These are phyloP conservation scores for Trichoderma semiorbis DNA, from an alignment of 2,329 filamentous ascomycete species.

Conservation along the genomic window DNA sequence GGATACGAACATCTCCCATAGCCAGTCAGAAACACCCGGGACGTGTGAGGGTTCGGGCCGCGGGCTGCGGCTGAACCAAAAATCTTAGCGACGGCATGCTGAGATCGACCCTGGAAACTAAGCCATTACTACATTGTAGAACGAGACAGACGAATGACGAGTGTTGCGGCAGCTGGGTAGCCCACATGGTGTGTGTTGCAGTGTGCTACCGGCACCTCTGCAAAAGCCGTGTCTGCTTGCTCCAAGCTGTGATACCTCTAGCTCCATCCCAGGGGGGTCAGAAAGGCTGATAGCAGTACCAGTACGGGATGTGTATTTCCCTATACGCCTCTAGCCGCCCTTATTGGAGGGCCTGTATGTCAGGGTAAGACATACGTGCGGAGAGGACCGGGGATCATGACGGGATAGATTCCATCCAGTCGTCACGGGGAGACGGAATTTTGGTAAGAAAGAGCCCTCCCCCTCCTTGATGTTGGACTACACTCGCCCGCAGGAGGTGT, in stretches of 20 bases:
- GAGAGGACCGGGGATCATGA: not conserved
- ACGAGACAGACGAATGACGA: constrained; percentile 8
- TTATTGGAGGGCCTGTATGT: not conserved
- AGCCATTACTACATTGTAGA: not conserved
- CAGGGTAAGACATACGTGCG: constrained; percentile 1
- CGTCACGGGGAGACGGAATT: not conserved
- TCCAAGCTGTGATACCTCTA: constrained; percentile 1
- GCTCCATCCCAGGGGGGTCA: not conserved
- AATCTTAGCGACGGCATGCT: constrained; percentile 1
- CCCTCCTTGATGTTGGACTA: not conserved
- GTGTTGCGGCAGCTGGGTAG: not conserved
- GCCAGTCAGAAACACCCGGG: not conserved
- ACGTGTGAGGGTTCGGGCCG: constrained; percentile 16
- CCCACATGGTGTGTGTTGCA: not conserved
- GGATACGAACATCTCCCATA: not conserved
- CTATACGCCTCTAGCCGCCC: not conserved
- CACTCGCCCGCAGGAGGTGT: not conserved
- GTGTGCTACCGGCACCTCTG: not conserved
- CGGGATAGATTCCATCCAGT: not conserved
- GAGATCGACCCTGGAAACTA: constrained; percentile 13
- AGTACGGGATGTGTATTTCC: not conserved
- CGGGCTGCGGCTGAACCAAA: not conserved
- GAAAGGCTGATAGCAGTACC: not conserved
- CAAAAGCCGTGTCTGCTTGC: not conserved
- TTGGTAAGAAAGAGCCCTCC: not conserved